Evolutionary conservation across 805 yeast species (phyloP).

Genomic region (Schwanniomyces yamadae): DNA sequence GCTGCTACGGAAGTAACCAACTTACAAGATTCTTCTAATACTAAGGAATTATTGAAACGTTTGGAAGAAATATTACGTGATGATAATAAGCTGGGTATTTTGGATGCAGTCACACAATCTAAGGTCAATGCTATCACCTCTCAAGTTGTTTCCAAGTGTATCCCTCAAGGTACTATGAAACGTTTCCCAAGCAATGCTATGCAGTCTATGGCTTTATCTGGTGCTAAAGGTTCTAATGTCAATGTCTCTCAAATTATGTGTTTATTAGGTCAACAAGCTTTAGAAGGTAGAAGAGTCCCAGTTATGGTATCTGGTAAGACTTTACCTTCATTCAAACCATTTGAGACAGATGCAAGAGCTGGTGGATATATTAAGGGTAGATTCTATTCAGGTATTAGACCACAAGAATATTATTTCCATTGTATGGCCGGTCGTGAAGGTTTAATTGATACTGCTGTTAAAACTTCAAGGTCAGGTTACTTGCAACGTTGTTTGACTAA

Average conservation of each 20-base stretch:
- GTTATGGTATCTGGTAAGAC: slow-evolving; percentile 99
- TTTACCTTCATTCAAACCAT: slow-evolving; percentile 93
- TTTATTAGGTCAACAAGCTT: slow-evolving; percentile 96
- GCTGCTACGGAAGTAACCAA: slow-evolving; percentile 96
- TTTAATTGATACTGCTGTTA: slow-evolving; percentile 98
- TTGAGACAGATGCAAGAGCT: slow-evolving; percentile 95
- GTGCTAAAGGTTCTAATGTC: slow-evolving; percentile 98
- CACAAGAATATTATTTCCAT: slow-evolving; percentile 99
- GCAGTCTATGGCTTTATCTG: slow-evolving; percentile 99
- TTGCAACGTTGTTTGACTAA: slow-evolving; percentile 97
- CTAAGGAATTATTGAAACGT: slow-evolving; percentile 79
- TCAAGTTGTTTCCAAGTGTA: slow-evolving; percentile 90
- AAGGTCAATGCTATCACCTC: slow-evolving; percentile 91
- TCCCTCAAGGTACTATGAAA: slow-evolving; percentile 95
- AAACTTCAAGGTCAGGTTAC: slow-evolving; percentile 97
- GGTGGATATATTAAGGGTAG: slow-evolving; percentile 98
- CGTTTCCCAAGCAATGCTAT: slow-evolving; percentile 92
- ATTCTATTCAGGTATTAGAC: slow-evolving; percentile 95
- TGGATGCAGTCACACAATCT: slow-evolving; percentile 93
- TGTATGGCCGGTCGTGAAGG: slow-evolving; percentile 99
- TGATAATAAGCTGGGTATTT: slow-evolving; percentile 83
- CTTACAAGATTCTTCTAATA: slow-evolving; percentile 55
- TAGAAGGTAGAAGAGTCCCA: slow-evolving; percentile 99
- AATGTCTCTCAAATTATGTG: slow-evolving; percentile 99
- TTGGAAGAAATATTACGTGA: slow-evolving; percentile 94